phyloP scores from a whole-genome alignment of 1,284 basidiomycete genomes.

The Chalciporus piperatoides region DNA sequence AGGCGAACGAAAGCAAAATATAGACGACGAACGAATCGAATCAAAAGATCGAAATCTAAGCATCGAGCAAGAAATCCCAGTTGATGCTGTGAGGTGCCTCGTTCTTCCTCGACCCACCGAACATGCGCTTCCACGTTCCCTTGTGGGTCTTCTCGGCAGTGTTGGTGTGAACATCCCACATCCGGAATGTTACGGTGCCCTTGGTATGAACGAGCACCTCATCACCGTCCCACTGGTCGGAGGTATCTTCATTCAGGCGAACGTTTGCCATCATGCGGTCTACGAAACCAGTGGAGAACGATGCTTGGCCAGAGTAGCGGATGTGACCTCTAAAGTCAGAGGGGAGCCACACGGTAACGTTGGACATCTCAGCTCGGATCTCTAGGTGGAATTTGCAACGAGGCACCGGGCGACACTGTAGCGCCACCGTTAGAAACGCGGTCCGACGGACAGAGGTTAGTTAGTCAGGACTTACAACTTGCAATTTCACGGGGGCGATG shows the following conservation, averaged over 20 bases:
- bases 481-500: constrained; percentile 55
- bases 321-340: constrained; percentile 72
- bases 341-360: constrained; percentile 69
- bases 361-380: constrained; percentile 54
- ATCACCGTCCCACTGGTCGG: constrained; percentile 45
- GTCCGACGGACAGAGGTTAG: background rate
- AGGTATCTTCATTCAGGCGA: constrained; percentile 47
- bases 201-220: constrained; percentile 56
- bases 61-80: constrained; percentile 76
- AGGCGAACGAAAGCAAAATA: constrained; percentile 1
- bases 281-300: constrained; percentile 67
- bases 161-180: constrained; percentile 70
- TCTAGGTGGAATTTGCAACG: constrained; percentile 65
- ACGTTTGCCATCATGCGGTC: constrained; percentile 64
- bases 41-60: constrained; percentile 34
- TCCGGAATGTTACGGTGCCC: constrained; percentile 62
- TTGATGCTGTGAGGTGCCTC: constrained; percentile 46
- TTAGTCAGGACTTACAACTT: constrained; percentile 52
- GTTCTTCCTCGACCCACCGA: constrained; percentile 51
- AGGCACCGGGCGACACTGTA: constrained; percentile 59
- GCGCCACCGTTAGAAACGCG: constrained; percentile 4
- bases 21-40: constrained; percentile 15
- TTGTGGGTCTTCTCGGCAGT: constrained; percentile 56
- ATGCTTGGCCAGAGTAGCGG: constrained; percentile 48
- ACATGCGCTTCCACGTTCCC: constrained; percentile 62